Evolutionary conservation across 176 grass and related monocot species (phyloP), one percentile per base, ranked within the genome.

Genomic region (Areca catechu): DNA sequence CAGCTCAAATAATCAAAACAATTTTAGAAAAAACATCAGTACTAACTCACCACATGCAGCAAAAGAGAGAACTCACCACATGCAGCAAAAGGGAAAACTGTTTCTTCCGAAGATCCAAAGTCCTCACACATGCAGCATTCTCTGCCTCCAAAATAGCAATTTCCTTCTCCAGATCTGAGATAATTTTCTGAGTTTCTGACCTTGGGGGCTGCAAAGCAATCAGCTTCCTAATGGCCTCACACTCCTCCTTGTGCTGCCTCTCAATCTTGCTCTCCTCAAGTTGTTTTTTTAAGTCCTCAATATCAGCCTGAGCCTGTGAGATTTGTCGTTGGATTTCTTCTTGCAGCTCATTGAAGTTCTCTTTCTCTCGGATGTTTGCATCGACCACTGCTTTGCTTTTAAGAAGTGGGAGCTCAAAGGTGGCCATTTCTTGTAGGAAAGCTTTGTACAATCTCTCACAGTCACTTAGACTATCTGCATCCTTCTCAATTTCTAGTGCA

Each of bases 41-140:
- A 48, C 24, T 20, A 20, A 82, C 86, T 82, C 67, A 96, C 92
- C 86, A 96, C 92, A 19, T 90, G 92, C 22, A 96, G 68, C 75
- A 95, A 86, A 84, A 96, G 92, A 69, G 83, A 77, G 66, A 96
- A 90, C 29, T 96, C 67, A 96, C 92, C 86, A 96, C 92, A 19
- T 90, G 92, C 22, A 96, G 68, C 75, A 95, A 86, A 84, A 96
- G 92, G 66, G 83, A 77, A 62, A 96, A 90, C 29, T 96, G 80
- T 51, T 90, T 96, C 73, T 89, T 86, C 61, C 86, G 70, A 51
- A 96, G 81, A 73, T 96, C 92, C 56, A 96, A 53, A 27, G 83
- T 90, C 58, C 80, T 84, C 56, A 68, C 37, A 54, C 92, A 90
- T 22, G 77, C 65, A 48, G 66, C 66, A 62, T 84, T 81, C 57